Base-by-base conservation (phyloP, 345 rosid species). In the Arabis hirsuta region DNA sequence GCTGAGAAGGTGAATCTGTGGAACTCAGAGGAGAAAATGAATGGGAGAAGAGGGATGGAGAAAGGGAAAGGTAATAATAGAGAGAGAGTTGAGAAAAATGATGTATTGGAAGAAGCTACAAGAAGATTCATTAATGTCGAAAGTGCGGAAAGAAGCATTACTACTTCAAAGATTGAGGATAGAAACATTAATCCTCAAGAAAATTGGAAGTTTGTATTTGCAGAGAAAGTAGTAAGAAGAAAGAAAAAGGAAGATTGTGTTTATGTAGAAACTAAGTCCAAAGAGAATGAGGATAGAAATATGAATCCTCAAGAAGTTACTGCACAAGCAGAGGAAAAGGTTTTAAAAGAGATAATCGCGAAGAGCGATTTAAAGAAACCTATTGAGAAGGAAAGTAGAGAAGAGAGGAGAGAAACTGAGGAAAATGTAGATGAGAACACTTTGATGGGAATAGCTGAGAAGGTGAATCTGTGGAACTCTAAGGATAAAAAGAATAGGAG, bases 391-490 rank as follows among this genome's bases (percentile, higher is more conserved):
- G 73, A 67, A 59, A 31, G 3, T 50, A 29, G 10, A 57, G 67
- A 65, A 29, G 72, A 29, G 16, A 41, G 1, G 7, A 47, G 8
- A 16, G 65, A 48, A 31, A 41, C 3, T 0, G 72, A 56, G 73
- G 51, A 60, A 53, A 45, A 44, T 54, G 64, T 44, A 53, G 64
- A 68, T 36, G 70, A 6, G 45, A 61, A 46, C 56, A 27, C n/a
- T 20, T 34, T 31, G 29, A 70, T 76, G 76, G 75, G 80, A 57
- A 76, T 70, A 69, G 61, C 80, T 14, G 80, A 76, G 76, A 76
- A 76, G 36, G 80, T 76, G 80, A 76, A 64, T 32, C 5, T 76
- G 50, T 76, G 80, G 80, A 76, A 71, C 67, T 56, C 72, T 12
- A 64, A 70, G 56, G 75, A 70, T 62, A 70, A 64, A 50, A 76